These are phyloP conservation scores for Podospora pseudopauciseta DNA, from an alignment of 495 filamentous ascomycete genomes.

Conservation along the genomic window DNA sequence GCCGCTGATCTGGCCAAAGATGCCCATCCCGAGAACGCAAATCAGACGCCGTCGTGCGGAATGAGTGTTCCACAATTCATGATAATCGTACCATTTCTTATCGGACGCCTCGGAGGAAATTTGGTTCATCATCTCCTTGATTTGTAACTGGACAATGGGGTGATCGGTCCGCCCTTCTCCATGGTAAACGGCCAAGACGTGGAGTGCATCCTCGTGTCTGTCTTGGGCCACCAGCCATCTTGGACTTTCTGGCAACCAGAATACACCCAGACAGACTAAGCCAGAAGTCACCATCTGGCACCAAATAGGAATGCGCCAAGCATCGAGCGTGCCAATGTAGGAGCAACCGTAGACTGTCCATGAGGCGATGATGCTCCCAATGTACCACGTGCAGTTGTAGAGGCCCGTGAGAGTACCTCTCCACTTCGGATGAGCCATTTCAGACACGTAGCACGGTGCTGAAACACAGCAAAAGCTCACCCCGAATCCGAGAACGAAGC, in stretches of 20 bases:
- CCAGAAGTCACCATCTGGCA: constrained; percentile 37
- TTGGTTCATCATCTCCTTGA: constrained; percentile 56
- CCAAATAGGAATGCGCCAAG: constrained; percentile 38
- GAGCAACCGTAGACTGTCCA: constrained; percentile 33
- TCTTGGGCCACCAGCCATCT: constrained; percentile 42
- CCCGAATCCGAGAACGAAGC: constrained; percentile 73
- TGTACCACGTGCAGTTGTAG: constrained; percentile 39
- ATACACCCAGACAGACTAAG: constrained; percentile 31
- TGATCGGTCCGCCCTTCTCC: constrained; percentile 40
- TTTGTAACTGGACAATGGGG: constrained; percentile 56
- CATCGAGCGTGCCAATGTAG: constrained; percentile 21
- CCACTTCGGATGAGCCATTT: constrained; percentile 69
- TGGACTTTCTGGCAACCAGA: constrained; percentile 38
- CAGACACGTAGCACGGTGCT: constrained; percentile 68
- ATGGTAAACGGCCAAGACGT: constrained; percentile 54
- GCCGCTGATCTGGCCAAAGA: constrained; percentile 66
- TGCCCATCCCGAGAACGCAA: constrained; percentile 59
- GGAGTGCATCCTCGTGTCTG: constrained; percentile 47
- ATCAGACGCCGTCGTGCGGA: constrained; percentile 57
- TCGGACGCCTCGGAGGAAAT: constrained; percentile 53
- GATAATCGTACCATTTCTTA: constrained; percentile 67
- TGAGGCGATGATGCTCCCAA: constrained; percentile 30
- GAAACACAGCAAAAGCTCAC: constrained; percentile 64
- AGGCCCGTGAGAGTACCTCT: constrained; percentile 56
- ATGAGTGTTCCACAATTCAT: constrained; percentile 58